phyloP scores from a whole-genome alignment of 768 basidiomycete genomes.

The Sutorius australiensis region DNA sequence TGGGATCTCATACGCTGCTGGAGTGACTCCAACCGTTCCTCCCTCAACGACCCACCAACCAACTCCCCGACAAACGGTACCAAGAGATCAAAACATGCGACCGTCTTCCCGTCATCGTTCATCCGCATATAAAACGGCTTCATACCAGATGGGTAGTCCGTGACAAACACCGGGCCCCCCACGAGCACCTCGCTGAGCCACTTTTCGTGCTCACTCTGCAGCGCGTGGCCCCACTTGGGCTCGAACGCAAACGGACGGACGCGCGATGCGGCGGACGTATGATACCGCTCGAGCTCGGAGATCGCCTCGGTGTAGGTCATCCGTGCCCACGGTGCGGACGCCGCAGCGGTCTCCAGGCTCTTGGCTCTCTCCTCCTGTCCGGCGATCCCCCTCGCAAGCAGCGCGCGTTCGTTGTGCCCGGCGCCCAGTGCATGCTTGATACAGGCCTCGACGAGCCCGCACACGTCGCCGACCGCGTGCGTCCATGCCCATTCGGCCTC shows the following conservation, averaged over 20 bases:
- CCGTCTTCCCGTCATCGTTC: conserved; percentile 57
- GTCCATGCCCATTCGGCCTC: conserved; percentile 88
- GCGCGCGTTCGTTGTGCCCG: conserved; percentile 30
- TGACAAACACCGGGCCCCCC: conserved; percentile 83
- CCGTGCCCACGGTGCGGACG: conserved; percentile 52
- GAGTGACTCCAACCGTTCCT: conserved; percentile 62
- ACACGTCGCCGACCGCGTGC: conserved; percentile 44
- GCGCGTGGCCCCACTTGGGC: conserved; percentile 62
- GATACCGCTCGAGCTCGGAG: conserved; percentile 43
- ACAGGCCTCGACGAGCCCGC: conserved; percentile 53
- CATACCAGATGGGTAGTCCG: conserved; percentile 74
- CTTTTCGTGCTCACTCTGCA: conserved; percentile 91
- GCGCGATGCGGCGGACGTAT: conserved; percentile 22
- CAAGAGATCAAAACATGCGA: conserved; percentile 94
- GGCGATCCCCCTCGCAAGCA: conserved; percentile 31
- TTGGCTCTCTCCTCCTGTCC: conserved; percentile 34
- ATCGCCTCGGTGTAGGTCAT: conserved; percentile 82
- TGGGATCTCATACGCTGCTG: conserved; percentile 45
- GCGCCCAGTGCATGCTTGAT: conserved; percentile 41
- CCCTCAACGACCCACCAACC: conserved; percentile 86
- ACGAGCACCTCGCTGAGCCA: conserved; percentile 74
- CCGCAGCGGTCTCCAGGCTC: conserved; percentile 37
- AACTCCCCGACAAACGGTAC: conserved; percentile 88
- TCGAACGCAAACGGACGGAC: conserved; percentile 45
- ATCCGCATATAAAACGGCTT: conserved; percentile 98